Evolutionary conservation across 2,329 filamentous ascomycete genomes (phyloP), one percentile per base, ranked within the genome.

Genomic region (Ophiostoma ulmi): DNA sequence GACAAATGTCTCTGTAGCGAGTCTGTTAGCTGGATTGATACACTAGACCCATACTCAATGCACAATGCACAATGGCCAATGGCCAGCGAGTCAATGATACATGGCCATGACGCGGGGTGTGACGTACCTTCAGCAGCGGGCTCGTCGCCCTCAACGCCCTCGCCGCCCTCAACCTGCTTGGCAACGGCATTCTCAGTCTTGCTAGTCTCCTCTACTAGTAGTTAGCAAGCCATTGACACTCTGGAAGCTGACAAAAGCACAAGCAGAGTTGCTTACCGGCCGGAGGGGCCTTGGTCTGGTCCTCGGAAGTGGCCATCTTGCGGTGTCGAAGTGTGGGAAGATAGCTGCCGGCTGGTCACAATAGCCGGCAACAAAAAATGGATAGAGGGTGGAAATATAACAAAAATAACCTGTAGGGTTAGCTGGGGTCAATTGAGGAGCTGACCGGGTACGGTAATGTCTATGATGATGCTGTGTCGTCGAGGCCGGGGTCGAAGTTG

Each of bases 1-100:
- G 76, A 88, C 84, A 69, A 88, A 80, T 71, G 85, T 85, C 80
- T 84, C 76, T 77, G 65, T 22, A 26, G n/a, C 5, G 7, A 22
- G 1, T n/a, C 48, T 64, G 63, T 70, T 63, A 69, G 67, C 35
- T 35, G 55, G 52, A 26, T 8, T 41, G 36, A 61, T 26, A 55
- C 26, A 11, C 22, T 10, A 44, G 7, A 22, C 26, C 48, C 31
- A 36, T 10, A 13, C 48, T 39, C 66, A 20, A 41, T 44, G 41
- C 11, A 31, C 41, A 48, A 48, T 48, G 44, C 3, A 3, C 44
- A 48, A 48, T 20, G 44, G 31, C 31, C 31, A 44, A 44, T 48
- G 44, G 44, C 44, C 20, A 48, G 14, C 10, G 38, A 39, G 6
- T 48, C 14, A n/a, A 14, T 22, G 52, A 26, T 58, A 10, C 52